Evolutionary conservation across 2,329 filamentous ascomycete species (phyloP), one percentile per base, ranked within the genome.

Genomic region (Neofusicoccum laricinum): DNA sequence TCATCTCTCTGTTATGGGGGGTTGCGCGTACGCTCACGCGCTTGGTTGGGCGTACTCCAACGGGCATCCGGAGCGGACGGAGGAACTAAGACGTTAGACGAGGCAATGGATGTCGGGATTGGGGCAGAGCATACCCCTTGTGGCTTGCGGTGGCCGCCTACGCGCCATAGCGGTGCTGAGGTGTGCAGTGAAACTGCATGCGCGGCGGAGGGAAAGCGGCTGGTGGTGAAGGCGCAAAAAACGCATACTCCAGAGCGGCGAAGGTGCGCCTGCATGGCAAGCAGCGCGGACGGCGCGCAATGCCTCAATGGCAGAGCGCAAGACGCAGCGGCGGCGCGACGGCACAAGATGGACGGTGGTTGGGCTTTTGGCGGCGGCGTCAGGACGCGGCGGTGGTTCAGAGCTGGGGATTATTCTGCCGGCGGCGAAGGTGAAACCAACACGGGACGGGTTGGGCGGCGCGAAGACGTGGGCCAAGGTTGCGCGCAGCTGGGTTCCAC

Each of bases 231-330:
- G 61, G 75, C 71, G 73, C 79, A 80, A 67, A 77, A 74, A 51
- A 79, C 72, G 75, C 79, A 80, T 68, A 72, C 69, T 69, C 72
- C 70, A 32, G 69, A 21, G 48, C 61, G 72, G 68, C 69, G 73
- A n/a, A 46, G n/a, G 11, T 34, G 55, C 10, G 55, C 21, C 45
- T 61, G 58, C 58, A 61, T 61, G 10, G 40, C 38, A 38, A 43
- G 38, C 25, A 6, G 40, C 14, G 14, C 15, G 40, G 40, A 15
- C 40, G 40, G 15, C 40, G 68, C 63, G 12, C 48, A 19, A n/a
- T 50, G 14, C 21, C n/a, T 4, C 19, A 19, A 32, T 30, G 38
- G 10, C 34, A 40, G 10, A 12, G 38, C 21, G 15, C 38, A 43
- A 45, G 38, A 19, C 36, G 19, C 3, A 21, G 66, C 25, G 5